Conservation (phyloP, 1,284 basidiomycete species). For the Rhodotorula sp. region DNA sequence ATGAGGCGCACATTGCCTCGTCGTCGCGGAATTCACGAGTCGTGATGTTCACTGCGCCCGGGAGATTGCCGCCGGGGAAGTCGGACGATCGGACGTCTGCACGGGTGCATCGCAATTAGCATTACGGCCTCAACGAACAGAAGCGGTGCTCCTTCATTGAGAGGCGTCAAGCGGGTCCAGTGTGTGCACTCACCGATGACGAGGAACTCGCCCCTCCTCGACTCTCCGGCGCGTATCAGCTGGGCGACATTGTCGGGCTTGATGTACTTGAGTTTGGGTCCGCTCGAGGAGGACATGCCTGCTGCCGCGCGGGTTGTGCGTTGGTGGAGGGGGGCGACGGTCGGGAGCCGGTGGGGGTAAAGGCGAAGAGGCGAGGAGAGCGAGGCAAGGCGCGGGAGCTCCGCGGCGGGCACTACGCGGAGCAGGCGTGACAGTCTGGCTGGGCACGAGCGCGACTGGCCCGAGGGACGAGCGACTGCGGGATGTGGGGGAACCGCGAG, state of each 20-base stretch:
- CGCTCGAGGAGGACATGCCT: not conserved
- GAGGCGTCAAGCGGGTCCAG: too few relatives aligned
- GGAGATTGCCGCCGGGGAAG: constrained; percentile 30
- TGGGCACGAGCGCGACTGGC: not conserved
- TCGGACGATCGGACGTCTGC: constrained; percentile 30
- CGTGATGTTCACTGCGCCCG: constrained; percentile 22
- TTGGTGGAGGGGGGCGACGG: not conserved
- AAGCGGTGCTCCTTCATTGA: too few relatives aligned
- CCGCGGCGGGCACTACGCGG: not conserved
- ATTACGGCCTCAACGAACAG: too few relatives aligned
- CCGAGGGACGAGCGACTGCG: not conserved
- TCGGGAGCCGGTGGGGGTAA: not conserved
- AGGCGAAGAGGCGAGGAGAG: not conserved
- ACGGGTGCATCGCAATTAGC: not conserved
- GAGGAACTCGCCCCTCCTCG: constrained; percentile 7
- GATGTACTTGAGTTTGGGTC: constrained; percentile 12
- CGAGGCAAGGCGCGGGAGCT: not conserved
- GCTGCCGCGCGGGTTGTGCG: not conserved
- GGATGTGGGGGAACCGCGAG: not conserved
- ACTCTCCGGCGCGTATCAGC: not conserved
- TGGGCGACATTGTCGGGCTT: constrained; percentile 4
- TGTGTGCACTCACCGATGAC: constrained; percentile 29
- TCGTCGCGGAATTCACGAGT: constrained; percentile 18
- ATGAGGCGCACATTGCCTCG: not conserved
- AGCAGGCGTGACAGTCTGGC: not conserved